Evolutionary conservation across 2,329 filamentous ascomycete species (phyloP), one percentile per base, ranked within the genome.

Genomic region (Ascochyta clinopodiicola): DNA sequence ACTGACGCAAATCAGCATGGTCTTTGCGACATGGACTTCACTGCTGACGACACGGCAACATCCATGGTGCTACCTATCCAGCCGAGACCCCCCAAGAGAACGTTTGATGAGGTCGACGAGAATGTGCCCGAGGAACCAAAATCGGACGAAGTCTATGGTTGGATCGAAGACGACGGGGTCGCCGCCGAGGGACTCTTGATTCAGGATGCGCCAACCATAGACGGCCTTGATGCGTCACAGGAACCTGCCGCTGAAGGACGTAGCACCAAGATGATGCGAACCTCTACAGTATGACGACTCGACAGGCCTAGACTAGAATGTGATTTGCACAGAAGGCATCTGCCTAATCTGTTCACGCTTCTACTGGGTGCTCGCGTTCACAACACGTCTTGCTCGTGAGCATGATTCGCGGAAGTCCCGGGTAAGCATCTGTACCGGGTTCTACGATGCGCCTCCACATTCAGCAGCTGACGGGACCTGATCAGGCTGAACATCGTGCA

Each of bases 91-190:
- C 79, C 76, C 29, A 92, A 92, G 76, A 82, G 89, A 64, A 86
- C 63, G 9, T 78, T 75, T 49, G 69, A 76, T 39, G 78, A 91
- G 70, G 79, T 89, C 48, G 79, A 78, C 31, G 83, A 88, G 39
- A 83, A 86, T 4, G 83, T 82, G 47, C 85, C 87, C 58, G 88
- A 84, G 59, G 85, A 87, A 38, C 84, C 82, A 27, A 80, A 81
- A 15, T 77, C 74, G 19, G 86, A 88, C 56, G 88, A 91, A 60
- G 86, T 90, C 66, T 91, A 90, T 66, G 88, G 87, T 13, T 92
- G 88, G 88, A 83, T 83, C 35, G 84, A 89, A 47, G 87, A 88
- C 52, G 82, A 84, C 51, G 80, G 82, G 45, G 77, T 79, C 31
- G 72, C 75, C 12, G 72, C 75, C 29, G 77, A 78, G 57, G 77